Base-by-base conservation (phyloP, 768 basidiomycete genomes). In the Hericium erinaceus region DNA sequence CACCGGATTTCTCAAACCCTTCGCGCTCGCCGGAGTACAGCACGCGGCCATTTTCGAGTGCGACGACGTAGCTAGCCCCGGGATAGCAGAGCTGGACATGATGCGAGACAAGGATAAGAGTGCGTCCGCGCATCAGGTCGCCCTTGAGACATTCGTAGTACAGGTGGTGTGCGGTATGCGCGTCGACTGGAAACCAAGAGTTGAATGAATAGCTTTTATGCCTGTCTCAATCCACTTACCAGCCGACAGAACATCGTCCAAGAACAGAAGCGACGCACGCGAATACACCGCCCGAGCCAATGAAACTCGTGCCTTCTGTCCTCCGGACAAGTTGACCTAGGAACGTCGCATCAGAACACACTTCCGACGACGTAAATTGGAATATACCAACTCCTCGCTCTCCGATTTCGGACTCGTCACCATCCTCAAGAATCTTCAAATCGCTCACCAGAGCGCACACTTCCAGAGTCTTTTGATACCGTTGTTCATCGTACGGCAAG, bases 41-140 rank as follows among this genome's bases (percentile, higher is more conserved):
- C 13, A 94, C 78, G n/a, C 82, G 80, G 33, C 90, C 91, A 64
- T 89, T 85, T 64, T 92, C 89, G 28, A 93, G 76, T 13, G 87
- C 84, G 40, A 95, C 88, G 62, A 98, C 77, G 69, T 92, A 94
- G 24, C 72, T 74, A 2, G 95, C 92, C 33, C 82, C 87, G 1
- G 89, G 82, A 2, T 83, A 79, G 65, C 91, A 93, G 4, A 98
- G 77, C 65, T 93, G 89, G 38, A 97, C 89, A 66, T 95, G 93
- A 66, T 99, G 95, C 2, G 95, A 97, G 53, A 97, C 93, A 22
- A 98, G 77, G 48, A 98, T 77, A 52, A 95, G 73, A 0, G 95
- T 97, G 50, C 94, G 78, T 16, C 82, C 84, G n/a, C 73, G 70
- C 67, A 93, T 77, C 44, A 97, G 73, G 50, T 88, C 84, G 8